Base-by-base conservation (phyloP, 371 early-diverging fungal species). In the Nosema muscidifuracis region DNA sequence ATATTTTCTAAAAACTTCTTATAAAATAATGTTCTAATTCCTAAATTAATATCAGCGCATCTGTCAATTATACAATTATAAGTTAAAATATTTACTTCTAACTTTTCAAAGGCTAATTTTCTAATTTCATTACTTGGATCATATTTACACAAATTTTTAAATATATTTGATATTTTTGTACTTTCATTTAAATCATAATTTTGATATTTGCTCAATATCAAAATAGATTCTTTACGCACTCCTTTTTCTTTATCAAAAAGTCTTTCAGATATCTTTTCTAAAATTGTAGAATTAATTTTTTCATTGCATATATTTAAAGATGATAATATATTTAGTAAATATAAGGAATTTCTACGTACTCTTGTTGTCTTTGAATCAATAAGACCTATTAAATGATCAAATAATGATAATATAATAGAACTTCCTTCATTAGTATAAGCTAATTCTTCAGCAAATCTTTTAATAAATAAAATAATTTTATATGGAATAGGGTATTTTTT, bases 171-270 rank as follows among this genome's bases (percentile, higher is more conserved):
- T 42, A 79, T 47, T 20, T 18, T 71, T 0, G 62, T 50, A 16
- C 61, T 73, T 33, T 38, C 63, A 31, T 67, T 64, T 24, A 79
- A 22, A 2, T 62, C 26, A 24, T n/a, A 43, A 30, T n/a, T 47
- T 63, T 79, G 79, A 56, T 67, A 73, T 6, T 15, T 36, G 12
- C 16, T 16, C 1, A 79, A 63, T 16, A 76, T 36, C 38, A 43
- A 51, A 31, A 76, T 26, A n/a, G 79, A 64, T 58, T 75, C 74
- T 66, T 56, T 79, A 64, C 79, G 62, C 22, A 79, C 71, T n/a
- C 30, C n/a, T 26, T 28, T 63, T 24, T 79, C 79, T 36, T 69
- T 75, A 67, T 79, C 79, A 70, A 79, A 79, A 13, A 79, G 16
- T 33, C 62, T 67, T 60, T 79, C 76, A 2, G 56, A 24, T 22